Conservation (phyloP, 805 yeast genomes). For the Cyberlindnera sargentensis region DNA sequence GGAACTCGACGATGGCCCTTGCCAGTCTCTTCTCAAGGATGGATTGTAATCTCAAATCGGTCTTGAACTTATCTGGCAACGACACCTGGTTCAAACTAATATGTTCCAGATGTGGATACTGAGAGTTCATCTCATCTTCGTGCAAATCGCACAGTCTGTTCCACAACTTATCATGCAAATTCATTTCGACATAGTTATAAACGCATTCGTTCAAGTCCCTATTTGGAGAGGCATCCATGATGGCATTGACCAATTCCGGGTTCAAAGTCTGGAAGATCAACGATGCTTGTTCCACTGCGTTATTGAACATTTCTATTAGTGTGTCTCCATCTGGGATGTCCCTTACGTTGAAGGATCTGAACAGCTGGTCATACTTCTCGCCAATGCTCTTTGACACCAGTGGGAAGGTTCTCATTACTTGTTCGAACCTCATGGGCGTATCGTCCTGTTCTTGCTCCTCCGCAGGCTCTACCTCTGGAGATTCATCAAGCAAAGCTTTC, state of each 20-base stretch:
- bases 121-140: conserved; percentile 17
- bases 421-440: conserved; percentile 27
- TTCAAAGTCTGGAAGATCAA: conserved; percentile 23
- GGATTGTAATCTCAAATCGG: conserved; percentile 24
- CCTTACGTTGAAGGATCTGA: conserved; percentile 31
- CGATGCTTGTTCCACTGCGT: conserved; percentile 22
- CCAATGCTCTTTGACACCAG: conserved; percentile 31
- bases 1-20: conserved; percentile 46
- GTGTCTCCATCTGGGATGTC: conserved; percentile 23
- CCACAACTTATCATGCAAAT: conserved; percentile 67
- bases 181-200: conserved; percentile 65
- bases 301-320: conserved; percentile 21
- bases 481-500: neutral
- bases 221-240: conserved; percentile 26
- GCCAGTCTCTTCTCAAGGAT: conserved; percentile 37
- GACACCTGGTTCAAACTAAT: conserved; percentile 36
- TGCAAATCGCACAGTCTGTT: conserved; percentile 27
- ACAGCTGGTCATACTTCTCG: conserved; percentile 31
- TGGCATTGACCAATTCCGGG: conserved; percentile 19
- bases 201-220: conserved; percentile 47
- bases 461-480: neutral
- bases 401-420: conserved; percentile 34
- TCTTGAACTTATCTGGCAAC: conserved; percentile 26
- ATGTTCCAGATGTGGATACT: conserved; percentile 20
- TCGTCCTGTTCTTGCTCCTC: neutral